Evolutionary conservation across 495 filamentous ascomycete genomes (phyloP).

Genomic region (Penicillium chermesinum): DNA sequence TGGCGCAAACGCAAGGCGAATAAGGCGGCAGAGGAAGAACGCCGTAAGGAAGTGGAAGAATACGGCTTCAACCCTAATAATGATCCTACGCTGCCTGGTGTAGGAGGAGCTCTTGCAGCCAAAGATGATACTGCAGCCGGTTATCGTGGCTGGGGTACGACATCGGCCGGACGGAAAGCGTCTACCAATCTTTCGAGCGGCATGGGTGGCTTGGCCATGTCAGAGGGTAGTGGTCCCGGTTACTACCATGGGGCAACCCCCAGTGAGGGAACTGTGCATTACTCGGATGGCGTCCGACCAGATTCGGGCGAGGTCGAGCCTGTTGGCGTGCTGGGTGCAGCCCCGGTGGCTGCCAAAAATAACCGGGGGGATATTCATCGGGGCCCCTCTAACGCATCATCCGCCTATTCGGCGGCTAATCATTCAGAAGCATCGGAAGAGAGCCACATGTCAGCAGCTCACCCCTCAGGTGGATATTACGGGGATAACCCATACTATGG

Average conservation of each 20-base stretch:
- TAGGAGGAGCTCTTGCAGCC: constrained; percentile 44
- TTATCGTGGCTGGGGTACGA: constrained; percentile 95
- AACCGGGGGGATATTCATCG: constrained; percentile 67
- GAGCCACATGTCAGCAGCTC: constrained; percentile 49
- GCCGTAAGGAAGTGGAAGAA: constrained; percentile 92
- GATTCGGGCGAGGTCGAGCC: constrained; percentile 67
- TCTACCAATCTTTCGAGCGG: constrained; percentile 85
- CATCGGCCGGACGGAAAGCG: constrained; percentile 72
- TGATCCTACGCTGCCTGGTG: constrained; percentile 73
- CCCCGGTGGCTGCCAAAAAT: constrained; percentile 59
- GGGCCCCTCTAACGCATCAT: constrained; percentile 93
- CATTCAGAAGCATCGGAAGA: constrained; percentile 83
- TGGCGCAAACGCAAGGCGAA: constrained; percentile 83
- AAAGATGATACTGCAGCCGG: constrained; percentile 70
- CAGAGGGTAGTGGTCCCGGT: constrained; percentile 57
- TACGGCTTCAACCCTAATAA: constrained; percentile 95
- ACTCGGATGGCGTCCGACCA: constrained; percentile 61
- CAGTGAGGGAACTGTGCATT: constrained; percentile 56
- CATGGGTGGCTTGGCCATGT: constrained; percentile 64
- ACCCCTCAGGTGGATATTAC: constrained; percentile 45
- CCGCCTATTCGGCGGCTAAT: constrained; percentile 80
- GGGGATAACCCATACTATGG: constrained; percentile 52
- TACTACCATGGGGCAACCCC: constrained; percentile 61
- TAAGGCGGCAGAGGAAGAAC: constrained; percentile 78
- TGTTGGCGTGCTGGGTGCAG: constrained; percentile 67